These are phyloP conservation scores for Sporothrix variecibatus DNA, from an alignment of 2,329 filamentous ascomycete species.

Conservation along the genomic window DNA sequence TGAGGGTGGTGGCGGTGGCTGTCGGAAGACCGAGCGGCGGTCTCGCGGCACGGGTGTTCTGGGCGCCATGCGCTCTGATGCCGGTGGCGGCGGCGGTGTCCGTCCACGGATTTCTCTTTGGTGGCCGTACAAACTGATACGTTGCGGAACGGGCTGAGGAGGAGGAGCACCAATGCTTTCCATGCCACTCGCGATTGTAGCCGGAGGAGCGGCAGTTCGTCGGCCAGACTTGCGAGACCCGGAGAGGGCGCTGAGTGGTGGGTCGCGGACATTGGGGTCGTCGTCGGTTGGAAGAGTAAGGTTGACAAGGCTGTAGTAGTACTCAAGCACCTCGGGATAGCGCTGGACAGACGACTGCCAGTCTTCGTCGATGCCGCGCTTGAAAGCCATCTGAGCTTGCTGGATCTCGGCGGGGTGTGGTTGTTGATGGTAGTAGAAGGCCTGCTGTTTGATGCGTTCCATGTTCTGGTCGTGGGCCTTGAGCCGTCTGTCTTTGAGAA, in stretches of 20 bases:
- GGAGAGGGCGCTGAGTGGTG: constrained; percentile 57
- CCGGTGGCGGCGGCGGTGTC: constrained; percentile 30
- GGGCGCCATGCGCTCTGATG: constrained; percentile 23
- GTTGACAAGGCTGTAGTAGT: constrained; percentile 73
- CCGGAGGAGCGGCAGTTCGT: constrained; percentile 42
- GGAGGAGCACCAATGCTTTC: constrained; percentile 21
- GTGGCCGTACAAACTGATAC: constrained; percentile 22
- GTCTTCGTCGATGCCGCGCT: constrained; percentile 75
- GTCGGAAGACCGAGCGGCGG: constrained; percentile 26
- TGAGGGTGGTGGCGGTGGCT: constrained; percentile 27
- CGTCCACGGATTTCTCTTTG: constrained; percentile 26
- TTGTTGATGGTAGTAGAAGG: constrained; percentile 59
- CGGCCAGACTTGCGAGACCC: constrained; percentile 51
- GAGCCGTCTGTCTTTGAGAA: constrained; percentile 63
- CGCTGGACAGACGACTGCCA: constrained; percentile 74
- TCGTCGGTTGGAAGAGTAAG: constrained; percentile 65
- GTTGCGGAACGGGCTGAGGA: background rate
- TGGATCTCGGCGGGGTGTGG: constrained; percentile 65
- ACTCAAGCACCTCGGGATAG: constrained; percentile 80
- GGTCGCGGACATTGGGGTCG: constrained; percentile 60
- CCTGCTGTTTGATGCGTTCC: constrained; percentile 56
- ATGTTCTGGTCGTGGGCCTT: constrained; percentile 57
- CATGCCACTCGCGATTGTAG: constrained; percentile 26
- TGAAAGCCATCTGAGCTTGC: constrained; percentile 65
- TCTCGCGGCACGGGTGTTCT: constrained; percentile 27